Evolutionary conservation across 805 yeast genomes (phyloP).

Genomic region (Millerozyma miso): DNA sequence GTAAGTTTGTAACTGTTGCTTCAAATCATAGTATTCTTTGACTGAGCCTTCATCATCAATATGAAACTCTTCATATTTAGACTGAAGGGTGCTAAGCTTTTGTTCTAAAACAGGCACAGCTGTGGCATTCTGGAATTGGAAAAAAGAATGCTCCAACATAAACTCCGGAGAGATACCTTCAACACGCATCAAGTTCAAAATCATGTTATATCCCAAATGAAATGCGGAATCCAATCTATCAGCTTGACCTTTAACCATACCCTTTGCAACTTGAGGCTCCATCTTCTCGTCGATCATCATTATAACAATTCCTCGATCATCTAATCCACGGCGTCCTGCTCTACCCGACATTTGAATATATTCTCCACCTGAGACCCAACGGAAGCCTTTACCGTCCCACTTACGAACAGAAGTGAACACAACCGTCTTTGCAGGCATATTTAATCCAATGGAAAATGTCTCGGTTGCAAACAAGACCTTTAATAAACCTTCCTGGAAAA

Average conservation of each 20-base stretch:
- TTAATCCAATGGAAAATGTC: constrained; percentile 95
- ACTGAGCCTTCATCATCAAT: constrained; percentile 74
- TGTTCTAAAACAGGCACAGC: constrained; percentile 83
- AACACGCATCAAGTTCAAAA: constrained; percentile 89
- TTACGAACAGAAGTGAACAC: constrained; percentile 96
- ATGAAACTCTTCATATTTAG: constrained; percentile 42
- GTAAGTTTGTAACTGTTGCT: constrained; percentile 66
- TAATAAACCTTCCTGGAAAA: constrained; percentile 93
- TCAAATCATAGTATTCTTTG: constrained; percentile 78
- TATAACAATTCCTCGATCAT: constrained; percentile 97
- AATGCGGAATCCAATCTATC: constrained; percentile 96
- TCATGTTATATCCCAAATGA: constrained; percentile 97
- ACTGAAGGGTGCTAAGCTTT: constrained; percentile 52
- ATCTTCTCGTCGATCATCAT: constrained; percentile 99
- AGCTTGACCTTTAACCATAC: constrained; percentile 99
- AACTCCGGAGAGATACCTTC: constrained; percentile 98
- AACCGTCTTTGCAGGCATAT: constrained; percentile 99
- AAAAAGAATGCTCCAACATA: constrained; percentile 91
- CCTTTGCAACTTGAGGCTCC: constrained; percentile 99
- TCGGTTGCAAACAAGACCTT: constrained; percentile 97
- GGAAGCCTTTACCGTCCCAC: constrained; percentile 96
- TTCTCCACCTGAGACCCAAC: constrained; percentile 99
- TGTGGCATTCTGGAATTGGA: constrained; percentile 89
- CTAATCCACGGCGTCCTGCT: constrained; percentile 99
- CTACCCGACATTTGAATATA: constrained; percentile 99